phyloP scores from a whole-genome alignment of 768 basidiomycete genomes.

The Termitomyces eurrhizus region DNA sequence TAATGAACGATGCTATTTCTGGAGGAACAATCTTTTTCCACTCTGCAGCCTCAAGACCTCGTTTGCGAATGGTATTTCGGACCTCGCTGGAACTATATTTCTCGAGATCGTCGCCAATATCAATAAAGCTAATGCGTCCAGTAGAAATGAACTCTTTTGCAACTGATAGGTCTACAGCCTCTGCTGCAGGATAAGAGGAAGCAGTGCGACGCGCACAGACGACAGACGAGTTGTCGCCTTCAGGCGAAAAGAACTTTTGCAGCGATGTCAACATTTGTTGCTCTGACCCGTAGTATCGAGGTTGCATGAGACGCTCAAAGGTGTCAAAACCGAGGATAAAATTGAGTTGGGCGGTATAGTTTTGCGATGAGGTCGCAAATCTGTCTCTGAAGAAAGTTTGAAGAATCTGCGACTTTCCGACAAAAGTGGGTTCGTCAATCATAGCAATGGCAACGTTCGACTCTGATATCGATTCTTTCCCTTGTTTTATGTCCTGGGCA shows the following conservation, averaged over 20 bases:
- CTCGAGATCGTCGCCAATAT: slow-evolving; percentile 54
- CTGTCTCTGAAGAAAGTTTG: slow-evolving; percentile 44
- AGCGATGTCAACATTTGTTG: slow-evolving; percentile 55
- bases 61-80: slow-evolving; percentile 37
- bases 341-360: slow-evolving; percentile 40
- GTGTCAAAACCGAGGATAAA: slow-evolving; percentile 87
- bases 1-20: slow-evolving; percentile 18
- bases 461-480: slow-evolving; percentile 11
- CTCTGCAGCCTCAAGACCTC: slow-evolving; percentile 17
- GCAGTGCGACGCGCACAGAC: slow-evolving; percentile 51
- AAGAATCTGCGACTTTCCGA: slow-evolving; percentile 68
- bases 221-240: slow-evolving; percentile 50
- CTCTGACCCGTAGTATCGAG: slow-evolving; percentile 65
- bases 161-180: slow-evolving; percentile 21
- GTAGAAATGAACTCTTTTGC: slow-evolving; percentile 48
- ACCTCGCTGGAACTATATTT: slow-evolving; percentile 70
- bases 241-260: slow-evolving; percentile 51
- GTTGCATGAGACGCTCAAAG: slow-evolving; percentile 71
- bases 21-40: slow-evolving; percentile 19
- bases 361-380: slow-evolving; percentile 19
- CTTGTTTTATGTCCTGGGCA: slow-evolving; percentile 38
- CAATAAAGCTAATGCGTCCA: slow-evolving; percentile 53
- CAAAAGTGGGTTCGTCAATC: slow-evolving; percentile 86
- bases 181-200: slow-evolving; percentile 5
- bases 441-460: slow-evolving; percentile 72